A percentile compares a stretch with the other conserved stretches of the same genome.
Evolutionary conservation across 2,329 filamentous ascomycete genomes (phyloP).

Genomic region (Gnomoniopsis sp.): DNA sequence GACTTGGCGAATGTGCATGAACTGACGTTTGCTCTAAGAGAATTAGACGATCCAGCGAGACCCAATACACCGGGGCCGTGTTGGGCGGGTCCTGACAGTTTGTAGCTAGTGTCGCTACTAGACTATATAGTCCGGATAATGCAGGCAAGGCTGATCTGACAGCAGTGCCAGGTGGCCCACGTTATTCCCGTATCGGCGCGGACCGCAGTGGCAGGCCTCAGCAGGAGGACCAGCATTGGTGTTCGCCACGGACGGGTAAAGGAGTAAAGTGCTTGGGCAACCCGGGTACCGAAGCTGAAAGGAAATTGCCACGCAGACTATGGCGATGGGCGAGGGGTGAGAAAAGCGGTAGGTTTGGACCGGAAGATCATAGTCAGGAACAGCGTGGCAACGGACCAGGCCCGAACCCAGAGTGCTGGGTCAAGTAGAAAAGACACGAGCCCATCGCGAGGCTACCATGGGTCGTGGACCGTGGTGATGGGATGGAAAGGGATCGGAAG

Average conservation of each 20-base stretch:
- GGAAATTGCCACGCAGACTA: background rate
- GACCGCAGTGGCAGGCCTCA: background rate
- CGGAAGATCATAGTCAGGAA: conserved; percentile 7
- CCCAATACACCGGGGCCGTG: background rate
- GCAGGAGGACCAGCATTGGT: background rate
- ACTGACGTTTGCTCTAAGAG: background rate
- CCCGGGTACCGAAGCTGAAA: background rate
- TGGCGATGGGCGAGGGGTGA: background rate
- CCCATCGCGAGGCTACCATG: background rate
- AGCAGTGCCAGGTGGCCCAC: background rate
- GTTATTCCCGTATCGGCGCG: background rate
- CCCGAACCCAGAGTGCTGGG: background rate
- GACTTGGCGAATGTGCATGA: background rate
- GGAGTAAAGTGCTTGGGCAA: background rate
- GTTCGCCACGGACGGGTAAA: background rate
- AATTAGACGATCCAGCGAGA: background rate
- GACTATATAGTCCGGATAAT: background rate
- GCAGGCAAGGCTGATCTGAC: background rate
- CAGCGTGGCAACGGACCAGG: conserved; percentile 6
- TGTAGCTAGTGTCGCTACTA: background rate
- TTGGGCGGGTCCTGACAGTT: background rate
- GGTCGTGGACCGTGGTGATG: background rate
- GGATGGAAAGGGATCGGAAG: background rate
- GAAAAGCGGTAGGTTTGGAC: conserved; percentile 5
- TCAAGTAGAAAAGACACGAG: background rate